These are phyloP conservation scores for Ajuga reptans DNA, from an alignment of 305 asterid species.

Conservation along the genomic window DNA sequence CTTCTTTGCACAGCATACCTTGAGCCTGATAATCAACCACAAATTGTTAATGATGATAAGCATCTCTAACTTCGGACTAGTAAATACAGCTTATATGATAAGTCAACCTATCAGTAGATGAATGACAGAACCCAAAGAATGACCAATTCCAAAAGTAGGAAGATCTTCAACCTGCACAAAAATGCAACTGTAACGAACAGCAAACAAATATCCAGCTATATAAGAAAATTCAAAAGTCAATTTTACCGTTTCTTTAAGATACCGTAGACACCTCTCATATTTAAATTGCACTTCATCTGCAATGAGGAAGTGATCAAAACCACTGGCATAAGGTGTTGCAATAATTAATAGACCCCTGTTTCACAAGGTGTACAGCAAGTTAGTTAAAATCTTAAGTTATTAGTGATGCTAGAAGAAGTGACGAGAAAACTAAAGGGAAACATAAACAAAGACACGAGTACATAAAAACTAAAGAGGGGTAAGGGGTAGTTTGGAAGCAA, in stretches of 20 bases:
- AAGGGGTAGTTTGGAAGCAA: neutral
- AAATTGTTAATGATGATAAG: constrained; percentile 21
- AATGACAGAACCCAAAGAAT: constrained; percentile 85
- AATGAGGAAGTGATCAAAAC: constrained; percentile 87
- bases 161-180: constrained; percentile 57
- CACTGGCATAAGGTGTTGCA: constrained; percentile 95
- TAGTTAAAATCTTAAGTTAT: neutral
- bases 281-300: constrained; percentile 94
- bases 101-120: constrained; percentile 86
- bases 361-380: constrained; percentile 24
- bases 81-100: neutral
- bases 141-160: constrained; percentile 89
- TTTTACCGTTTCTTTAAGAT: constrained; percentile 66
- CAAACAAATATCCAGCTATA: constrained; percentile 6
- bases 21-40: constrained; percentile 57
- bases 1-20: constrained; percentile 85
- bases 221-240: constrained; percentile 14
- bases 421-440: neutral
- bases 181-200: constrained; percentile 21
- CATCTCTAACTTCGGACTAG: constrained; percentile 3
- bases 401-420: constrained; percentile 8
- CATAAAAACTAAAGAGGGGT: neutral
- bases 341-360: constrained; percentile 74
- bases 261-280: constrained; percentile 76
- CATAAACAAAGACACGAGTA: neutral